phyloP scores from a whole-genome alignment of 176 grass and related monocot species.

The Eleusine indica region DNA sequence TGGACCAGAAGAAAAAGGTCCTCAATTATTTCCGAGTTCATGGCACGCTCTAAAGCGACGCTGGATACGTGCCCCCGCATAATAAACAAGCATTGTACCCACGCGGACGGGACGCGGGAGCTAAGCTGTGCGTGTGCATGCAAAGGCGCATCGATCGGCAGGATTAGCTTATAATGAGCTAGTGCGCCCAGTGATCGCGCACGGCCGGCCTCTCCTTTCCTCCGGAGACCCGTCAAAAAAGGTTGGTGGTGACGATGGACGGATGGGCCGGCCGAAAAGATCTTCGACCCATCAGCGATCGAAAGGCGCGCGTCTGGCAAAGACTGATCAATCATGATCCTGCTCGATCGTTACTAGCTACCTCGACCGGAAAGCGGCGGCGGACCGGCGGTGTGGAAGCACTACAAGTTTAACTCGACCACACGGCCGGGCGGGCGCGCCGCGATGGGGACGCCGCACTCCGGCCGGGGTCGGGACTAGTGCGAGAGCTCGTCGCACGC shows the following conservation, averaged over 20 bases:
- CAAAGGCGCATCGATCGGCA: neutral
- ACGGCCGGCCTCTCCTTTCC: neutral
- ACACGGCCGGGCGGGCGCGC: neutral
- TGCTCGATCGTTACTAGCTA: neutral
- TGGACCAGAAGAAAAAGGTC: neutral
- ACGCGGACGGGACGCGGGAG: conserved; percentile 10
- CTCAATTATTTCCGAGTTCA: conserved; percentile 14
- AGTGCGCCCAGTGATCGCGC: conserved; percentile 41
- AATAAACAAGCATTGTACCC: conserved; percentile 30
- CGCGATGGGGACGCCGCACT: conserved; percentile 13
- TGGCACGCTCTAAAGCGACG: conserved; percentile 23
- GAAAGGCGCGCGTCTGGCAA: neutral
- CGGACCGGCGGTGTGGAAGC: neutral
- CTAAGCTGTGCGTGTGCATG: neutral
- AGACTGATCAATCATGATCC: conserved; percentile 3
- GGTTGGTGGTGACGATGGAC: neutral
- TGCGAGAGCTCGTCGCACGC: neutral
- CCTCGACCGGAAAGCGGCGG: conserved; percentile 21
- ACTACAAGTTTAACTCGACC: neutral
- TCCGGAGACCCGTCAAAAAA: conserved; percentile 50
- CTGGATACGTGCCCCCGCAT: conserved; percentile 12
- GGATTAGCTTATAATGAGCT: neutral
- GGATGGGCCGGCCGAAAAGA: conserved; percentile 2
- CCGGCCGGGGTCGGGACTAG: too few relatives aligned
- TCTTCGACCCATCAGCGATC: neutral